Conservation (phyloP, 441 rosid genomes). For the Pelargonium myrrhifolium region DNA sequence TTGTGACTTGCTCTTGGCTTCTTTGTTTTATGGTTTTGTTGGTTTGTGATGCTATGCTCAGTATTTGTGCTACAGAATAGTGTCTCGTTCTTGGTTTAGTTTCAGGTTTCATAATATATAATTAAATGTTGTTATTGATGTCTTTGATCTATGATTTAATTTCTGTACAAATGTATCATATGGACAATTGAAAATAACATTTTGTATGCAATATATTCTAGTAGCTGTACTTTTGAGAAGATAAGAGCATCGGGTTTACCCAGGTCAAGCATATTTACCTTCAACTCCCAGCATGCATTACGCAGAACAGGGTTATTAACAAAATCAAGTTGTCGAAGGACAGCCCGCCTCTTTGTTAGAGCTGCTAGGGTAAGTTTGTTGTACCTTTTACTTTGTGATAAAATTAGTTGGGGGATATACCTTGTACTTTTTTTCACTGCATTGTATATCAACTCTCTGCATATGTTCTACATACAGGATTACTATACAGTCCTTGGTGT, state of each 20-base stretch:
- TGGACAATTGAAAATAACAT: background rate
- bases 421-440: conserved; percentile 4
- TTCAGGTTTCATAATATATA: background rate
- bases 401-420: conserved; percentile 1
- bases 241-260: conserved; percentile 2
- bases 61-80: background rate
- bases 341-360: conserved; percentile 63
- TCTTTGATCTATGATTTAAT: background rate
- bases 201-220: background rate
- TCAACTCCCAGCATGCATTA: conserved; percentile 43
- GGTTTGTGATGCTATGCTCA: background rate
- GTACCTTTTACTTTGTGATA: conserved; percentile 14
- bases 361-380: conserved; percentile 68
- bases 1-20: background rate
- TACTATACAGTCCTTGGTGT: conserved; percentile 87
- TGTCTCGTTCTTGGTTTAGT: background rate
- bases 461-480: conserved; percentile 44
- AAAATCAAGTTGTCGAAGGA: conserved; percentile 37
- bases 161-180: background rate
- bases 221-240: background rate
- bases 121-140: background rate
- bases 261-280: conserved; percentile 58
- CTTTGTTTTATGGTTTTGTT: background rate
- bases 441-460: background rate
- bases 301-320: conserved; percentile 36